These are phyloP conservation scores for Cryptococcus wingfieldii DNA, from an alignment of 1,284 basidiomycete species.

Conservation along the genomic window DNA sequence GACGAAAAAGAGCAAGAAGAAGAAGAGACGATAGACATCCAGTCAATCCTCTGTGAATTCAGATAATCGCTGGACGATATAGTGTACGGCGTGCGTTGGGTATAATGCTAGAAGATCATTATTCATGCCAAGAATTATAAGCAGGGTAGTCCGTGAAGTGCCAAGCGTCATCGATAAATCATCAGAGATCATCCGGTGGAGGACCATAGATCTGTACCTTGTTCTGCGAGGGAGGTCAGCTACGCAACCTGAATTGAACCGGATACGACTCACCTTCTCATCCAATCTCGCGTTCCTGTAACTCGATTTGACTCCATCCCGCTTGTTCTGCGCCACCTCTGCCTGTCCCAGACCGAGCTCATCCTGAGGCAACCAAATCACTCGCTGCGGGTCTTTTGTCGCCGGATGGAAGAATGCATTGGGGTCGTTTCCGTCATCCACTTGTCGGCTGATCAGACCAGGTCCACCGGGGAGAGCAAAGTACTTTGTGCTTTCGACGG, in stretches of 20 bases:
- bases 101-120: background rate
- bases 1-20: background rate
- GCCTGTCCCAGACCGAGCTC: constrained; percentile 61
- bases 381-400: constrained; percentile 64
- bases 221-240: constrained; percentile 46
- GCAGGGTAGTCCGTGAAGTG: background rate
- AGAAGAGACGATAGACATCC: background rate
- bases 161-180: background rate
- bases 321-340: constrained; percentile 60
- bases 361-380: constrained; percentile 77
- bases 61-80: too few species aligned
- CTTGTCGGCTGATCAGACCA: constrained; percentile 21
- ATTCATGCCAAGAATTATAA: background rate
- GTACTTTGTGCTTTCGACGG: constrained; percentile 14
- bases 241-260: background rate
- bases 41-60: too few species aligned
- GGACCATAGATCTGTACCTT: constrained; percentile 58
- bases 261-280: constrained; percentile 48
- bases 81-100: too few species aligned
- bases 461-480: constrained; percentile 45
- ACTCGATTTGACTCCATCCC: constrained; percentile 59
- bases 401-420: constrained; percentile 73
- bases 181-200: constrained; percentile 32
- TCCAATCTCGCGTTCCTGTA: constrained; percentile 60
- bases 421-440: constrained; percentile 31